Evolutionary conservation across 768 basidiomycete species (phyloP), one percentile per base, ranked within the genome.

Genomic region (Pisolithus marmoratus): DNA sequence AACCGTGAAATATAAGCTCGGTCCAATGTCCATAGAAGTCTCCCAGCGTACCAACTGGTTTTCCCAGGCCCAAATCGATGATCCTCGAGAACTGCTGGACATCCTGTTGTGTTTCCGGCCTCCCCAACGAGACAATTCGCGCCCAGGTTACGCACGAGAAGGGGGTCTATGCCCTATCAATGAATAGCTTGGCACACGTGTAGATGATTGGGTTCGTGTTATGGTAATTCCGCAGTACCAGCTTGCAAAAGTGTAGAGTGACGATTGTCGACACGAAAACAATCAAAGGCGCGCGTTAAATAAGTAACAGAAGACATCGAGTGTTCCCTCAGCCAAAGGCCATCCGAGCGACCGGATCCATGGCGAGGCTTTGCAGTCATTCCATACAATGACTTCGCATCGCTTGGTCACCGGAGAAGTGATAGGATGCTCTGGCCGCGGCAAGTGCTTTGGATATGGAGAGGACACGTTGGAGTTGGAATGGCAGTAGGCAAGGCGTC

Each of bases 351-450:
- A 7, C 77, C 78, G 15, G 79, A 74, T 2, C 96, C 96, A 62
- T 96, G 98, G 31, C 96, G 91, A 41, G 98, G 79, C 65, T 99
- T 99, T 63, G 98, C 96, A 98, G 68, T 99, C 96, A 41, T 85
- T 84, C 96, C 96, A 99, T 24, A 85, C 92, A 59, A 98, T 97
- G 50, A 99, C 93, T 67, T 97, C 91, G n/a, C n/a, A n/a, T n/a
- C n/a, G n/a, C n/a, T n/a, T n/a, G n/a, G n/a, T n/a, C n/a, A n/a
- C n/a, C n/a, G n/a, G n/a, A n/a, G n/a, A n/a, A n/a, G n/a, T n/a
- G n/a, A n/a, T n/a, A n/a, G n/a, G n/a, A n/a, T n/a, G n/a, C n/a
- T n/a, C n/a, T n/a, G n/a, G n/a, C n/a, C n/a, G n/a, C n/a, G n/a
- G n/a, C n/a, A n/a, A n/a, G n/a, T n/a, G n/a, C n/a, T n/a, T n/a